Percentiles rank a stretch among this genome's conserved stretches.
phyloP scores from a whole-genome alignment of 2,329 filamentous ascomycete genomes.

The Aureobasidium musti region DNA sequence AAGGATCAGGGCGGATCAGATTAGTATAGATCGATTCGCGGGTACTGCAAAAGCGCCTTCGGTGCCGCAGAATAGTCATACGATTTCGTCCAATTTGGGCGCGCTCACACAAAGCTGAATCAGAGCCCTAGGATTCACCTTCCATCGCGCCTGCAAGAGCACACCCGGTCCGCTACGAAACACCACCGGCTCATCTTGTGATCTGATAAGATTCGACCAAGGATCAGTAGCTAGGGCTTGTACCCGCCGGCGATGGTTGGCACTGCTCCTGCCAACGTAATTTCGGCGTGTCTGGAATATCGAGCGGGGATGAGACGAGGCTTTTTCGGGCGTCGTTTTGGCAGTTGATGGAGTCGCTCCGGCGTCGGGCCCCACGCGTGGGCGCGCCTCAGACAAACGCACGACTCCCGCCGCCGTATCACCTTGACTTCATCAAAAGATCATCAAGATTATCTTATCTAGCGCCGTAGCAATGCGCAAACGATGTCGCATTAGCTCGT shows the following conservation, averaged over 20 bases:
- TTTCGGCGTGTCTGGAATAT: slow-evolving; percentile 22
- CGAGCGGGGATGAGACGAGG: not conserved
- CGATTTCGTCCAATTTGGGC: slow-evolving; percentile 3
- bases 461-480: slow-evolving; percentile 14
- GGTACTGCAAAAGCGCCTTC: not conserved
- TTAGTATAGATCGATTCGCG: slow-evolving; percentile 8
- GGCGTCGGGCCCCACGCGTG: slow-evolving; percentile 21
- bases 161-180: slow-evolving; percentile 15
- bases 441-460: slow-evolving; percentile 28
- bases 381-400: not conserved
- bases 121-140: not conserved
- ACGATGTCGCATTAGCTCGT: slow-evolving; percentile 18
- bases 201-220: slow-evolving; percentile 28
- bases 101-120: not conserved
- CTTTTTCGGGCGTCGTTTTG: slow-evolving; percentile 11
- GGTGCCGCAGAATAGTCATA: slow-evolving; percentile 1
- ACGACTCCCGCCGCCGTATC: not conserved
- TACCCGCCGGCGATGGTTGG: not conserved
- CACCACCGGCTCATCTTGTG: not conserved
- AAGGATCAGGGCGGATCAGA: slow-evolving; percentile 26
- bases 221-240: not conserved
- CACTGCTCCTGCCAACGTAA: not conserved
- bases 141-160: not conserved
- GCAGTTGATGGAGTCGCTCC: slow-evolving; percentile 1
- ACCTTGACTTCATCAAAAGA: slow-evolving; percentile 15